Conservation (phyloP, 306 rosid species). For the Dicorynia guianensis region DNA sequence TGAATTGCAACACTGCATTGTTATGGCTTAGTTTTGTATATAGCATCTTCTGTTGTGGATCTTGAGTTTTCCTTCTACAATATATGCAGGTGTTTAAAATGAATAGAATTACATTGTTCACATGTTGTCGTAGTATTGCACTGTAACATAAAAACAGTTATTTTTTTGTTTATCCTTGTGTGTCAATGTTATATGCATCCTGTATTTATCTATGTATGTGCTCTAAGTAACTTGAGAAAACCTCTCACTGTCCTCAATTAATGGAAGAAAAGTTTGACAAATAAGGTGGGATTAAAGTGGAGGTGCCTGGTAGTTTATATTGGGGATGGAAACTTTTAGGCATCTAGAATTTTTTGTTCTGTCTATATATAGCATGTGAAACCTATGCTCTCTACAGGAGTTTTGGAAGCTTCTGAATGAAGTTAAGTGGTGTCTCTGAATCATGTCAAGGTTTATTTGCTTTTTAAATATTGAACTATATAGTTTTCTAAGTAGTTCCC, state of each 20-base stretch:
- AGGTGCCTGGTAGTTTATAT: not conserved
- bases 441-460: constrained; percentile 1
- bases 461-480: not conserved
- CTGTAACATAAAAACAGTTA: not conserved
- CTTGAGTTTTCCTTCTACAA: constrained; percentile 7
- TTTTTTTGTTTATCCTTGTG: not conserved
- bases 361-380: not conserved
- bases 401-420: not conserved
- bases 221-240: not conserved
- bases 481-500: constrained; percentile 26
- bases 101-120: not conserved
- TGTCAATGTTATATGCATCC: constrained; percentile 1
- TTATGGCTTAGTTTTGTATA: constrained; percentile 7
- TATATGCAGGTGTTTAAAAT: constrained; percentile 9
- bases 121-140: no score
- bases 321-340: not conserved
- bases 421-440: constrained; percentile 1
- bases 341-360: not conserved
- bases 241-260: not conserved
- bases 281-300: constrained; percentile 14
- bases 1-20: not conserved
- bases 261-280: constrained; percentile 16
- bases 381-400: constrained; percentile 6
- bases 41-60: not conserved
- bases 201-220: not conserved